Evolutionary conservation across 768 basidiomycete genomes (phyloP), one percentile per base, ranked within the genome.

Genomic region (Sporobolomyces phaffii): DNA sequence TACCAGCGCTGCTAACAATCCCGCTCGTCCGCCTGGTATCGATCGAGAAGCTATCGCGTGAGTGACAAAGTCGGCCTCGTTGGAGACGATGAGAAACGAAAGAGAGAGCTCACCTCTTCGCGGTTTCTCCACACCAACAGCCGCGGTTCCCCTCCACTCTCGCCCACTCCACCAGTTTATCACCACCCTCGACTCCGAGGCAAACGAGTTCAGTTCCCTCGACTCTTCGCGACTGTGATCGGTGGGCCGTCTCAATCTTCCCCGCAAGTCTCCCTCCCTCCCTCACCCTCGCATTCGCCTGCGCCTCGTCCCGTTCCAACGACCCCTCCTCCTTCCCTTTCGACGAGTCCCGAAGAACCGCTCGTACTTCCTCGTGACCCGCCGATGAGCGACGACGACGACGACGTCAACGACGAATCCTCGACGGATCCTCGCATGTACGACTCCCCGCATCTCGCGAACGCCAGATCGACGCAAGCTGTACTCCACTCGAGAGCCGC

Each of bases 201-300:
- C 52, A 54, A 54, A 54, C 34, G 52, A 54, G 52, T 54, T 13
- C 40, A 34, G 34, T 54, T 54, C 52, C 52, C 52, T 40, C n/a
- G 36, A 6, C 26, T 54, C n/a, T 54, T 54, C 52, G 52, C 52
- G 22, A 52, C 51, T 7, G 51, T 52, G 5, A 52, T 52, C 34
- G 48, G 48, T 26, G n/a, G n/a, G n/a, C 48, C 26, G 31, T 36
- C 51, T 17, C 7, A 8, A 6, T 33, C 34, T 5, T 33, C 29
- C 17, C 51, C 51, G 4, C 51, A 52, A 52, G 33, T 52, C 51
- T 52, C 51, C 7, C 51, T 52, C 18, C 51, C 51, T 52, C 51
- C 51, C 13, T 52, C 51, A 22, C 51, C 51, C 15, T 8, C 31
- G 5, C 51, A 52, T 24, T 52, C 51, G 8, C 51, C 51, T 33